phyloP scores from a whole-genome alignment of 2,329 filamentous ascomycete genomes.

The Pseudocercospora pini-densiflorae region DNA sequence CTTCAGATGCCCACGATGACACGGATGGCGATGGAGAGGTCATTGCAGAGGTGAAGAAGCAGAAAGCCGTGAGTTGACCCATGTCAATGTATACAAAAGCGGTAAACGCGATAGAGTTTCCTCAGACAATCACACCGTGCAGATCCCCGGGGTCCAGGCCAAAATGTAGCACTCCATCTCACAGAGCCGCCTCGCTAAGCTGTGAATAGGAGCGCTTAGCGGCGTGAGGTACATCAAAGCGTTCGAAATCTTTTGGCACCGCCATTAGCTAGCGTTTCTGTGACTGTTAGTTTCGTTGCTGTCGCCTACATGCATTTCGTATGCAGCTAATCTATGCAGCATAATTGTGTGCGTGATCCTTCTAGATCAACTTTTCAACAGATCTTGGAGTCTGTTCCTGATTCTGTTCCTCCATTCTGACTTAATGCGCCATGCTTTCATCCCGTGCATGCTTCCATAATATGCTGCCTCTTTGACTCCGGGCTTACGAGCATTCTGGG shows the following conservation, averaged over 20 bases:
- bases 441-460: neutral
- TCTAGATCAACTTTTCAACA: neutral
- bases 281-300: conserved; percentile 3
- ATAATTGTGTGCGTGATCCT: conserved; percentile 1
- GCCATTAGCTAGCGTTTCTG: neutral
- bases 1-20: too few species aligned
- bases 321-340: conserved; percentile 8
- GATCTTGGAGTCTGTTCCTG: neutral
- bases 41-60: neutral
- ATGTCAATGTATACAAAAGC: neutral
- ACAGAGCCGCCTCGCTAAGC: neutral
- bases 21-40: too few species aligned
- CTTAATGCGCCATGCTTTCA: neutral
- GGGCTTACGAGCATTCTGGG: neutral
- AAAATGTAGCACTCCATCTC: neutral
- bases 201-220: neutral
- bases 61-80: neutral
- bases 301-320: conserved; percentile 4
- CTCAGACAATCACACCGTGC: neutral
- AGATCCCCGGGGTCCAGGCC: conserved; percentile 2
- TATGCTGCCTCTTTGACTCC: too few species aligned
- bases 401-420: neutral
- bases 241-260: neutral
- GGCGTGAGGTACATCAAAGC: neutral
- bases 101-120: conserved; percentile 17